Evolutionary conservation across 768 basidiomycete genomes (phyloP), one percentile per base, ranked within the genome.

Genomic region (Psilocybe tampanensis): DNA sequence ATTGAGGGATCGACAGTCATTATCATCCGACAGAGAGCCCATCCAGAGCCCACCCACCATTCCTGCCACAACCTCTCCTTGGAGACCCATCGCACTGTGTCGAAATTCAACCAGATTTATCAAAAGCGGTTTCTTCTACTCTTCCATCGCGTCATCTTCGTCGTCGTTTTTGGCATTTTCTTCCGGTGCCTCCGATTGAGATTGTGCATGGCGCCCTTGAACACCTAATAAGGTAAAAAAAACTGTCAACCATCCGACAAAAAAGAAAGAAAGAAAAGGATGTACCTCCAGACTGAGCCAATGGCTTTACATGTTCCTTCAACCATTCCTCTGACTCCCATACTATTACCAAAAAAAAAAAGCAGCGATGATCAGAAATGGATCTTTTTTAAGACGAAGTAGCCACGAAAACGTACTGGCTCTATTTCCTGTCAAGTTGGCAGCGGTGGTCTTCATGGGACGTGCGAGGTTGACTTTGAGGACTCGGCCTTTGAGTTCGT

Each of bases 241-340:
- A 2, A 33, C 15, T 18, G 21, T 12, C 47, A 34, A 34, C 50
- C 42, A 15, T 32, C 43, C 8, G 23, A 42, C 56, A 34, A 36
- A 50, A 44, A 49, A 45, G 29, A 33, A 51, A 59, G 32, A 47
- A 13, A 33, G 58, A 48, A 11, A 24, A 36, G 32, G 22, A 68
- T 77, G 55, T 59, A 87, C 91, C 91, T 74, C 89, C 90, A 63
- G 86, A 86, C 63, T 88, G 80, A 12, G 84, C 81, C 47, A 90
- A 74, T 11, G 92, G 90, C 66, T 94, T 92, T 2, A 89, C 87
- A 70, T 95, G 78, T 65, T 89, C 80, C 70, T 86, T 76, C 26
- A 96, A 74, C 95, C 95, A 98, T 60, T 97, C 94, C 72, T 98
- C 95, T 0, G 91, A 89, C 68, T 95, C 92, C 95, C 95, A 98